Evolutionary conservation across 805 yeast species (phyloP).

Genomic region (Nakazawaea molendinolei): DNA sequence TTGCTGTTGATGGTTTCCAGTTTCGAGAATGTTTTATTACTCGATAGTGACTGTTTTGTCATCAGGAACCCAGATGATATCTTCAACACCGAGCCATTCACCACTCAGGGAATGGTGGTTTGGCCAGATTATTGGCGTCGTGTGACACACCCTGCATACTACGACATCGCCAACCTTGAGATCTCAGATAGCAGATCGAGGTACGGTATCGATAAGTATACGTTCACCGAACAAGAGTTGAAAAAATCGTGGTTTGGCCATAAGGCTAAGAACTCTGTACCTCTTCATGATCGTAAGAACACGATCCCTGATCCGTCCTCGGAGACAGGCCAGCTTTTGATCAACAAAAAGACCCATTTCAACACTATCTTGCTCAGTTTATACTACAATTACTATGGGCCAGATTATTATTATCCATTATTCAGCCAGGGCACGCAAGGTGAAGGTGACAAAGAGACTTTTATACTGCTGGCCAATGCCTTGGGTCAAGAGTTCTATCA

Average conservation of each 20-base stretch:
- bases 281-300: constrained; percentile 55
- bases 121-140: constrained; percentile 70
- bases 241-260: constrained; percentile 7
- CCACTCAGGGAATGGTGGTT: constrained; percentile 39
- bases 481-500: constrained; percentile 44
- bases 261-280: constrained; percentile 23
- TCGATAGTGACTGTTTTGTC: constrained; percentile 42
- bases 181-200: constrained; percentile 29
- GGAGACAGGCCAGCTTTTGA: constrained; percentile 59
- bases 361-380: constrained; percentile 47
- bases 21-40: constrained; percentile 38
- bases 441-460: constrained; percentile 81
- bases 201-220: constrained; percentile 19
- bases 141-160: constrained; percentile 52
- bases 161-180: constrained; percentile 43
- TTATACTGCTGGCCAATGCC: constrained; percentile 59
- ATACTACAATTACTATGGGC: constrained; percentile 57
- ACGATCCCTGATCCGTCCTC: constrained; percentile 57
- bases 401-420: constrained; percentile 50
- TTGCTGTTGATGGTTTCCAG: constrained; percentile 37
- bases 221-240: constrained; percentile 5
- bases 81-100: constrained; percentile 38
- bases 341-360: constrained; percentile 49
- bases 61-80: constrained; percentile 49
- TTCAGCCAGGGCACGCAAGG: constrained; percentile 58